phyloP scores from a whole-genome alignment of 306 rosid genomes.

The Gleditsia sinensis region DNA sequence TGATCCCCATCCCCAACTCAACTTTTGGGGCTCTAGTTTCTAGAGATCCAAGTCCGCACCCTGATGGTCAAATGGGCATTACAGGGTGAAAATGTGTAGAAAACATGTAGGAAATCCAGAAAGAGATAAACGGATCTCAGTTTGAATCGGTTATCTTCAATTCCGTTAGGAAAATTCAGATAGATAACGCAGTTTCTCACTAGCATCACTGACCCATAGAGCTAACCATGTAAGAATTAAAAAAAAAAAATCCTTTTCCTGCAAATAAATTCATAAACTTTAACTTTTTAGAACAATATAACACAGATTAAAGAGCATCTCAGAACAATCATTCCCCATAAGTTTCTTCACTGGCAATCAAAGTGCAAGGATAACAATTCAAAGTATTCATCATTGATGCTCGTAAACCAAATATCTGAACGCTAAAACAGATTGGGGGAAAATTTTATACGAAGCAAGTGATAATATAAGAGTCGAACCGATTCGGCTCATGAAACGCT shows the following conservation, averaged over 20 bases:
- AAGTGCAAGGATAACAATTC: conserved; percentile 73
- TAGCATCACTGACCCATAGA: conserved; percentile 50
- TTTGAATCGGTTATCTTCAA: conserved; percentile 13
- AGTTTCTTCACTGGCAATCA: conserved; percentile 72
- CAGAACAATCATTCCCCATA: conserved; percentile 58
- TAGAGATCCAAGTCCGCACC: not conserved
- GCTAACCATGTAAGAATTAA: not conserved
- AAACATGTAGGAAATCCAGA: not conserved
- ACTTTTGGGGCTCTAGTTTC: not conserved
- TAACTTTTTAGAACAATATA: not conserved
- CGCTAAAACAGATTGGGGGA: not conserved
- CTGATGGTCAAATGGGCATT: not conserved
- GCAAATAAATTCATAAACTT: not conserved
- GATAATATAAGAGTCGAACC: not conserved
- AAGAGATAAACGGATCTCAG: conserved; percentile 41
- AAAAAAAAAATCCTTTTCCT: not conserved
- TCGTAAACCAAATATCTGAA: not conserved
- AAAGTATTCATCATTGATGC: conserved; percentile 48
- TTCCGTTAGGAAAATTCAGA: conserved; percentile 43
- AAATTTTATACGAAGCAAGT: not conserved
- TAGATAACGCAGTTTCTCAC: conserved; percentile 63
- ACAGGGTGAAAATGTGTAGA: not conserved
- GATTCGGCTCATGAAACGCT: not conserved
- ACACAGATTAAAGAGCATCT: conserved; percentile 43
- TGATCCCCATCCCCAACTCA: conserved; percentile 36